These are phyloP conservation scores for Tetracladium marchalianum DNA, from an alignment of 495 filamentous ascomycete genomes.

Conservation along the genomic window DNA sequence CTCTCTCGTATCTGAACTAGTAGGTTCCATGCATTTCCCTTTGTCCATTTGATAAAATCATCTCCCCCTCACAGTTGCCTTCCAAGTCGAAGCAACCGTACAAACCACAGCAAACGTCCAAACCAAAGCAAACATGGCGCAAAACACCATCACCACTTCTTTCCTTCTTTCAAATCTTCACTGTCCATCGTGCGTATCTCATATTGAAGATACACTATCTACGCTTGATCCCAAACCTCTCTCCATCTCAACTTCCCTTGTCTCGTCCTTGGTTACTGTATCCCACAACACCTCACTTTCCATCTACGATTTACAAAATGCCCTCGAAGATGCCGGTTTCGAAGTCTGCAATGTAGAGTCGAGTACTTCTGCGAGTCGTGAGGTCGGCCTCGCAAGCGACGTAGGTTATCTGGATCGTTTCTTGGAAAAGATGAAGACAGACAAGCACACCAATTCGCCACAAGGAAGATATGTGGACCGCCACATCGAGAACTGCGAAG, in stretches of 20 bases:
- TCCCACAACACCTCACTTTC: conserved; percentile 8
- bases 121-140: neutral
- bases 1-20: too few species aligned
- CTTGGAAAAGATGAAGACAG: conserved; percentile 3
- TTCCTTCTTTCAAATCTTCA: conserved; percentile 48
- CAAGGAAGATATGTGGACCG: neutral
- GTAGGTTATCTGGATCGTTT: conserved; percentile 13
- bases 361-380: neutral
- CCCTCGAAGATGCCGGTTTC: conserved; percentile 25
- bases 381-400: neutral
- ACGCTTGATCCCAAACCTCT: conserved; percentile 27
- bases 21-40: neutral
- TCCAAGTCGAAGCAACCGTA: neutral
- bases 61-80: neutral
- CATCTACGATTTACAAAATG: conserved; percentile 17
- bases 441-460: neutral
- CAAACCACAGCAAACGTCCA: neutral
- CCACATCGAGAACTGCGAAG: conserved; percentile 14
- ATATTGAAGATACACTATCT: conserved; percentile 39
- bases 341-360: conserved; percentile 11
- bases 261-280: conserved; percentile 43
- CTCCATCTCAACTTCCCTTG: conserved; percentile 46
- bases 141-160: conserved; percentile 26
- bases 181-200: conserved; percentile 49
- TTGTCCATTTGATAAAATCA: neutral